These are phyloP conservation scores for Camelina laxa DNA, from an alignment of 345 rosid species.

Conservation along the genomic window DNA sequence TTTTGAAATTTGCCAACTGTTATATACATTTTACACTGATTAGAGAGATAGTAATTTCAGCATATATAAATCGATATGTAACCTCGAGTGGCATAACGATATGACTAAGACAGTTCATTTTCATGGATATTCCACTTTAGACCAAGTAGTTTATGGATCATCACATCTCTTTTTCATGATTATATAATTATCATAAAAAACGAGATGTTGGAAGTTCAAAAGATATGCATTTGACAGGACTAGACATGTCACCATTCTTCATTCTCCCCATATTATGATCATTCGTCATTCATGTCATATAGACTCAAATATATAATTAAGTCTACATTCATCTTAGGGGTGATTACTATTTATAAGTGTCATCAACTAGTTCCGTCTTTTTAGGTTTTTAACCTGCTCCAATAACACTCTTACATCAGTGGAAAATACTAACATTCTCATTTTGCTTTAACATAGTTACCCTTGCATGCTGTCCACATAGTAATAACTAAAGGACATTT, in stretches of 20 bases:
- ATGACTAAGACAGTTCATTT: constrained; percentile 25
- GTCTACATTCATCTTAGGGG: neutral
- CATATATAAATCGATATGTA: constrained; percentile 16
- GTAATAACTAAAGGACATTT: too few species aligned
- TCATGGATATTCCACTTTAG: constrained; percentile 24
- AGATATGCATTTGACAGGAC: constrained; percentile 28
- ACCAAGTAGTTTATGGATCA: constrained; percentile 1
- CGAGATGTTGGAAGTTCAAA: constrained; percentile 5
- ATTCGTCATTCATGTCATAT: neutral
- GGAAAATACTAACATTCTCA: neutral
- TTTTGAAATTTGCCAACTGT: constrained; percentile 1
- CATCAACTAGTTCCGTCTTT: neutral
- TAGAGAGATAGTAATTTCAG: neutral
- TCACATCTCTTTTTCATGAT: constrained; percentile 30
- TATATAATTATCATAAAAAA: constrained; percentile 3
- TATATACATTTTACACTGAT: neutral
- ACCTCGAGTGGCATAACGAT: constrained; percentile 6
- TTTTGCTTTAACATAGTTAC: neutral
- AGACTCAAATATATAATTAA: neutral
- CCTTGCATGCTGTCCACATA: neutral
- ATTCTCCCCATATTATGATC: neutral
- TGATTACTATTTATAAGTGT: neutral
- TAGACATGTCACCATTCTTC: constrained; percentile 29
- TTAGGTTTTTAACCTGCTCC: neutral
- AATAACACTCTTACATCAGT: neutral